These are phyloP conservation scores for Hypoxylon lienhwacheense DNA, from an alignment of 495 filamentous ascomycete species.

Conservation along the genomic window DNA sequence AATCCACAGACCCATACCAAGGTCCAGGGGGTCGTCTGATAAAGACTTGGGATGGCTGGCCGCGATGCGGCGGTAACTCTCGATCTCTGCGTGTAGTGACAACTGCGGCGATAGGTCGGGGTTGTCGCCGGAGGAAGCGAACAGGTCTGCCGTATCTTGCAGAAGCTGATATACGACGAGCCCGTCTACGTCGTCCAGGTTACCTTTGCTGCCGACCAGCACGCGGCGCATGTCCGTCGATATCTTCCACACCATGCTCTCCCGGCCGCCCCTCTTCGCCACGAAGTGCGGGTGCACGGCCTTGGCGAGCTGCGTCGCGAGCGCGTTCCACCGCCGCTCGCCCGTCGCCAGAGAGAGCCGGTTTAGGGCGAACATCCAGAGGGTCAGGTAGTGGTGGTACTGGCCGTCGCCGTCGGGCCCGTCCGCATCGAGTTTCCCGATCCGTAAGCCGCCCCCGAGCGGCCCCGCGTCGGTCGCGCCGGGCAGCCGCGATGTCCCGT, in stretches of 20 bases:
- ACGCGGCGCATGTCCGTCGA: slow-evolving; percentile 52
- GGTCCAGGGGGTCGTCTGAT: slow-evolving; percentile 59
- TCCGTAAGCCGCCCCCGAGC: slow-evolving; percentile 62
- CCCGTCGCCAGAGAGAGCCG: slow-evolving; percentile 56
- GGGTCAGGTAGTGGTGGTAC: slow-evolving; percentile 68
- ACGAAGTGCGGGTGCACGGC: slow-evolving; percentile 64
- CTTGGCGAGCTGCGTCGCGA: slow-evolving; percentile 59
- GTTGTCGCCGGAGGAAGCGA: slow-evolving; percentile 23
- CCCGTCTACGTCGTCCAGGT: slow-evolving; percentile 64
- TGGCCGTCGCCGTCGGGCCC: slow-evolving; percentile 65
- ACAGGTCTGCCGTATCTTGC: slow-evolving; percentile 45
- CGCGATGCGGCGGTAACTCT: slow-evolving; percentile 62
- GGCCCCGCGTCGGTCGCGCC: slow-evolving; percentile 59
- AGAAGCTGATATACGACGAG: slow-evolving; percentile 60
- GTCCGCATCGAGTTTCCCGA: slow-evolving; percentile 58
- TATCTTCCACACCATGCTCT: slow-evolving; percentile 67
- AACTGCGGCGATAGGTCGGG: slow-evolving; percentile 5
- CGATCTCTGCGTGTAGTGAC: slow-evolving; percentile 57
- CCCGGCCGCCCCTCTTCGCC: slow-evolving; percentile 36
- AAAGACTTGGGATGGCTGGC: slow-evolving; percentile 51
- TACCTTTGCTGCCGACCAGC: slow-evolving; percentile 59
- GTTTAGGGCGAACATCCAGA: slow-evolving; percentile 74
- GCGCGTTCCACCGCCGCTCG: slow-evolving; percentile 54
- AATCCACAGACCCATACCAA: slow-evolving; percentile 70
- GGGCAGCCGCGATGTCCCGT: slow-evolving; percentile 52